Base-by-base conservation (phyloP, 495 filamentous ascomycete species). In the Penicillium paxilli region DNA sequence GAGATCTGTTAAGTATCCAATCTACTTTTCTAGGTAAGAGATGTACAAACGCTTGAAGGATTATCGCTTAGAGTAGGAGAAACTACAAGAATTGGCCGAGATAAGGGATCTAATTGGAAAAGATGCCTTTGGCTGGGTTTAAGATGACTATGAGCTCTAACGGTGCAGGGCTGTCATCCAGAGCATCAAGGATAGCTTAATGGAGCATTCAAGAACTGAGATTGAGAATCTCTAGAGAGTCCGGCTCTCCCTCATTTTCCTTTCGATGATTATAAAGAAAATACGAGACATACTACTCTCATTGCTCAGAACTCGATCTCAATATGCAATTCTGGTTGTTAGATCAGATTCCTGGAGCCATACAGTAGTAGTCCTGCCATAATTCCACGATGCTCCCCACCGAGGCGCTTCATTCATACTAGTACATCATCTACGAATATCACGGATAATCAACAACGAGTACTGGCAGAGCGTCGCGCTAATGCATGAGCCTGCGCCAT, bases 111-210 rank as follows among this genome's bases (percentile, higher is more conserved):
- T 63, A 4, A 60, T 65, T 2, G 56, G 62, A 2, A 68, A 37
- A 48, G 60, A 70, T 50, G 16, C 62, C 33, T 57, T 62, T 25
- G 60, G 63, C 45, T 68, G 60, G 58, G 65, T 68, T 45, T 56
- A 53, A 16, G 45, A 68, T 63, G 57, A 67, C 0, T 55, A 62
- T 44, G 32, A 68, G 23, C 52, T 68, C 32, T 33, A 66, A 41
- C 46, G 51, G 33, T 50, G 37, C 2, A 60, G 44, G 55, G 45
- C 47, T 40, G 26, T 68, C n/a, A 51, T 62, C 14, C 50, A 60
- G 26, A 46, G 20, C 7, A 63, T 70, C 16, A 65, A 66, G 26
- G 54, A 37, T 8, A 59, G 59, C 14, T 66, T 68, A 40, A 41
- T 66, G 52, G 64, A 63, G 20, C 51, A 66, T 32, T 67, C 51